These are phyloP conservation scores for Cunninghamia lanceolata DNA, from an alignment of 75 land plant species.

Conservation along the genomic window DNA sequence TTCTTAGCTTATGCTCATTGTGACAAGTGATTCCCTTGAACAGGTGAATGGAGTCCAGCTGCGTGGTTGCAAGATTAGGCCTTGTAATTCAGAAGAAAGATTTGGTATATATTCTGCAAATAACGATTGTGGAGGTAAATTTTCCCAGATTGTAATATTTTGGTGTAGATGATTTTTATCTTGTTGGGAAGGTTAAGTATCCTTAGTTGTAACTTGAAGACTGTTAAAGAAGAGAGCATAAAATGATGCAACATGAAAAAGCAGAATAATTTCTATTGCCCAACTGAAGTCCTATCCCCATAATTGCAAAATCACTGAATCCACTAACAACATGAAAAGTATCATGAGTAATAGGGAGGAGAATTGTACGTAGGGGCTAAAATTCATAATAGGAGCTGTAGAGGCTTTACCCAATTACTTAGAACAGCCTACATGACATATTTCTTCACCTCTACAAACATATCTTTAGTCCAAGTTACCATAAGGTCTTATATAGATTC, in stretches of 20 bases:
- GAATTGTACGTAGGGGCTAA: no score
- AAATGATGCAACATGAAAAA: neutral
- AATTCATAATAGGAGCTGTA: no score
- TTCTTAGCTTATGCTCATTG: neutral
- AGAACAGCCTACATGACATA: no score
- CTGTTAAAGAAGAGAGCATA: neutral
- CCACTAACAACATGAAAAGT: neutral
- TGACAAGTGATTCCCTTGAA: neutral
- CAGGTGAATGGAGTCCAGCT: conserved; percentile 49
- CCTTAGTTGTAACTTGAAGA: neutral
- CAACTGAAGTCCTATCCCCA: neutral
- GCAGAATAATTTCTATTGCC: neutral
- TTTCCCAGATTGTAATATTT: neutral
- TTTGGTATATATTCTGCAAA: conserved; percentile 38
- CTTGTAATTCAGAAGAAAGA: conserved; percentile 37
- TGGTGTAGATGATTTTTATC: neutral
- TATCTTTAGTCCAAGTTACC: no score
- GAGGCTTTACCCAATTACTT: no score
- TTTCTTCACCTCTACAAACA: no score
- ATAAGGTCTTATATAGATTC: no score
- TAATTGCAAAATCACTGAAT: neutral
- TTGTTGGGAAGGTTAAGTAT: neutral
- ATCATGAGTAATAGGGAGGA: no score
- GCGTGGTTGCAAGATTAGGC: conserved; percentile 50
- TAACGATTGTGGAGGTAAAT: conserved; percentile 30